A percentile compares a stretch with the other conserved stretches of the same genome.
Conservation (phyloP, 495 filamentous ascomycete genomes). For the Penicillium maclennaniae region DNA sequence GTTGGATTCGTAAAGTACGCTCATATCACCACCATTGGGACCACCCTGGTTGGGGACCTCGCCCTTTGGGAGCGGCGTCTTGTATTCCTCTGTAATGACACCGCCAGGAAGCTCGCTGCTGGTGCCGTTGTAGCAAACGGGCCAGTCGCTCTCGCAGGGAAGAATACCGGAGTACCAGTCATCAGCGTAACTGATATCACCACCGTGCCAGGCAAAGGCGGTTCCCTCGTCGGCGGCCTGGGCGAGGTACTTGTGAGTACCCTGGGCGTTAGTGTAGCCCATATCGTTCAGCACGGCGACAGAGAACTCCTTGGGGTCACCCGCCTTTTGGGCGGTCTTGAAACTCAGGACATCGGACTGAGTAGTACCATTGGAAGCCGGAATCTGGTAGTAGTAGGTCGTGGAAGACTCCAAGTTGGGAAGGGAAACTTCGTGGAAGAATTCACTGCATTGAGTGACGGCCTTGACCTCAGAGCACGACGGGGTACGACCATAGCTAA, state of each 20-base stretch:
- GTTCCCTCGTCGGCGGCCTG: conserved; percentile 35
- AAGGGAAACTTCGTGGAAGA: conserved; percentile 46
- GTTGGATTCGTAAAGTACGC: conserved; percentile 45
- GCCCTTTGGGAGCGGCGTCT: conserved; percentile 41
- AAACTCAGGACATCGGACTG: conserved; percentile 37
- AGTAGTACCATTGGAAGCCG: conserved; percentile 43
- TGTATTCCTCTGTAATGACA: conserved; percentile 33
- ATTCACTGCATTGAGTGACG: conserved; percentile 49
- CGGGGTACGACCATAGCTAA: conserved; percentile 49
- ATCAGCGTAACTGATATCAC: conserved; percentile 48
- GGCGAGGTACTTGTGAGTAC: conserved; percentile 41
- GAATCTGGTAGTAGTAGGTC: conserved; percentile 46
- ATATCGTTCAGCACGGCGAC: conserved; percentile 47
- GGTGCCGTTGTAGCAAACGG: conserved; percentile 52
- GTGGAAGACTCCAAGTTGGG: conserved; percentile 34
- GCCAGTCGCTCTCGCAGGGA: conserved; percentile 46
- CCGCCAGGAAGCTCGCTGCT: conserved; percentile 35
- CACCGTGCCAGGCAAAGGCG: conserved; percentile 51
- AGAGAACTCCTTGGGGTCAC: conserved; percentile 27
- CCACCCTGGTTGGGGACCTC: conserved; percentile 48
- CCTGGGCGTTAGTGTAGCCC: conserved; percentile 48
- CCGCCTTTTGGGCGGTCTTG: conserved; percentile 40
- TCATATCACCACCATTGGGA: conserved; percentile 48
- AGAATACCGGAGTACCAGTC: conserved; percentile 50
- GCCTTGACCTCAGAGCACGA: conserved; percentile 42